A percentile compares a stretch with the other conserved stretches of the same genome.
Evolutionary conservation across 108 stramenopile species (phyloP).

Genomic region (Nitzschia sp.): DNA sequence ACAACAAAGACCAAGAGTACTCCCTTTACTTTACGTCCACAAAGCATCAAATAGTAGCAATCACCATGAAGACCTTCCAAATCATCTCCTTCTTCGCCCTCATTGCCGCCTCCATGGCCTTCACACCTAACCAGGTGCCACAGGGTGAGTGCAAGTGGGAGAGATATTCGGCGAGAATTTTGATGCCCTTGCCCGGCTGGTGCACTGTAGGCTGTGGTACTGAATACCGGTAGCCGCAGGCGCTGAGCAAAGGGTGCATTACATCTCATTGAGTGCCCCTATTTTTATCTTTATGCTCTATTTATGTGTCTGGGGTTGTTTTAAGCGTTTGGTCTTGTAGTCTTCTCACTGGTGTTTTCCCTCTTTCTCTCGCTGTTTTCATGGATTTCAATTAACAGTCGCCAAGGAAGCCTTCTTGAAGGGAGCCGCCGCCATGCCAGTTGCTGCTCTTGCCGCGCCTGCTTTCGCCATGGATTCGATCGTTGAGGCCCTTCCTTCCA

Average conservation of each 20-base stretch:
- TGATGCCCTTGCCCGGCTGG: no score
- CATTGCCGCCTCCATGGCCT: constrained; percentile 78
- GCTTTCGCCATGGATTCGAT: constrained; percentile 87
- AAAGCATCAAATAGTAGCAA: not conserved
- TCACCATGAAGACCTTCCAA: constrained; percentile 85
- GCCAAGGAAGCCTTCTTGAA: constrained; percentile 60
- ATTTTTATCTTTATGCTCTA: no score
- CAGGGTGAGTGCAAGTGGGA: constrained; percentile 60
- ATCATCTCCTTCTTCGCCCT: constrained; percentile 75
- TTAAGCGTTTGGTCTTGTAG: no score
- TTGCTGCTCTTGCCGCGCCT: constrained; percentile 65
- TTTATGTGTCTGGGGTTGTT: no score
- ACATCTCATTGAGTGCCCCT: no score
- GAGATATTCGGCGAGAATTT: no score
- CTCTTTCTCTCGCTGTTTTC: constrained; percentile 10
- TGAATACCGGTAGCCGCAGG: no score
- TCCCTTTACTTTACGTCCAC: not conserved
- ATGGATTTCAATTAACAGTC: constrained; percentile 33
- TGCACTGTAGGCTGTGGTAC: no score
- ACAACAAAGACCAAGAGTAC: not conserved
- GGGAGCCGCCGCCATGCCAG: constrained; percentile 72
- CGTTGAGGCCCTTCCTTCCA: constrained; percentile 75
- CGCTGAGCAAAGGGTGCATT: no score
- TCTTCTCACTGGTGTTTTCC: no score
- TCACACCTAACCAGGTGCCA: constrained; percentile 68